Conservation (phyloP, 495 filamentous ascomycete genomes). For the Usnea hakonensis region DNA sequence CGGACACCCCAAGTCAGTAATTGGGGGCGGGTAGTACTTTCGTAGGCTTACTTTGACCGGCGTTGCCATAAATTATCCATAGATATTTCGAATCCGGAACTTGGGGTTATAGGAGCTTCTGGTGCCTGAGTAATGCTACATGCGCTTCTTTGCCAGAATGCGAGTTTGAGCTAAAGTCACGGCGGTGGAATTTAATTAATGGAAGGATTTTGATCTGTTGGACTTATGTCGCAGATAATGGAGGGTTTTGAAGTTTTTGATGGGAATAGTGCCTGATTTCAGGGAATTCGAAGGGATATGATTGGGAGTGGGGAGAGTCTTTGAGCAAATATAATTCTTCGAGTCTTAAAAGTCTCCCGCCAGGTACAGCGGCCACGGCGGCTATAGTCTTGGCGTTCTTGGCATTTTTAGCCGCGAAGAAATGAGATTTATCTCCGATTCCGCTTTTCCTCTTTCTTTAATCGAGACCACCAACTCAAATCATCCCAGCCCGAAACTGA, state of each 20-base stretch:
- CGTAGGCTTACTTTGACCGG: conserved; percentile 27
- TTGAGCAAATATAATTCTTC: background rate
- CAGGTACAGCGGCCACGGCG: conserved; percentile 17
- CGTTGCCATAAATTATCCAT: conserved; percentile 32
- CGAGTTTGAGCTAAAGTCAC: background rate
- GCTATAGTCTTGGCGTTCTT: conserved; percentile 3
- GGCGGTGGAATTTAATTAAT: background rate
- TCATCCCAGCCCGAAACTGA: conserved; percentile 63
- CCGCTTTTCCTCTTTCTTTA: conserved; percentile 41
- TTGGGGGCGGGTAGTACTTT: background rate
- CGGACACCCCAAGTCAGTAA: conserved; percentile 10
- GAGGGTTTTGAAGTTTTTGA: background rate
- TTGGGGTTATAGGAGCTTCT: background rate
- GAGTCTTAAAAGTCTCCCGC: conserved; percentile 1
- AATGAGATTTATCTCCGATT: conserved; percentile 11
- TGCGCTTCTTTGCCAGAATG: conserved; percentile 4
- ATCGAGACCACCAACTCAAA: conserved; percentile 89
- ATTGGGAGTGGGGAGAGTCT: background rate
- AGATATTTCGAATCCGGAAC: background rate
- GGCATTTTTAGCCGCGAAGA: conserved; percentile 8
- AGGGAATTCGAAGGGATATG: background rate
- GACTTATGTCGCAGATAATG: background rate
- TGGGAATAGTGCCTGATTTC: background rate
- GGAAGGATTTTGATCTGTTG: background rate
- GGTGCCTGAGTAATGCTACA: background rate